Percentiles rank a stretch among this genome's conserved stretches.
Evolutionary conservation across 2,329 filamentous ascomycete species (phyloP).

Genomic region (Exophiala sp.): DNA sequence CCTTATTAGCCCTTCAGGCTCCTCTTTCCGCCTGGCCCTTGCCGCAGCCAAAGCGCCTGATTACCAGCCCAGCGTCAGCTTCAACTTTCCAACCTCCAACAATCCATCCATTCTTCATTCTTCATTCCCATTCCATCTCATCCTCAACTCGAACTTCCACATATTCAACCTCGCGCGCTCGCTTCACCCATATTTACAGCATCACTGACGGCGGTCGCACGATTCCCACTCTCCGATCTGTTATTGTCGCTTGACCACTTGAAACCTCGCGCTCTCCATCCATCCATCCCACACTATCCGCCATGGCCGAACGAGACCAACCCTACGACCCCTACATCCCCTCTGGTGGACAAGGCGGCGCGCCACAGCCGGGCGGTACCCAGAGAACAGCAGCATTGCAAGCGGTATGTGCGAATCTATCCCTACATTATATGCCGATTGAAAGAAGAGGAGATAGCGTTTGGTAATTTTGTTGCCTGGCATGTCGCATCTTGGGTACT

Average conservation of each 20-base stretch:
- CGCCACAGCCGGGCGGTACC: constrained; percentile 47
- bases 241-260: background rate
- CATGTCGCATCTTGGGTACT: constrained; percentile 9
- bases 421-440: background rate
- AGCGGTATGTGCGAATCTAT: constrained; percentile 57
- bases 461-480: constrained; percentile 4
- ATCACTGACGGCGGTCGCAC: background rate
- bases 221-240: background rate
- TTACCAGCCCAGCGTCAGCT: constrained; percentile 21
- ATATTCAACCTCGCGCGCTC: background rate
- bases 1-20: background rate
- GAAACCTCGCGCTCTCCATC: constrained; percentile 1
- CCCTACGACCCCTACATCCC: constrained; percentile 90
- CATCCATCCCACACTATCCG: constrained; percentile 23
- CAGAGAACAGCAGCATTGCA: constrained; percentile 68
- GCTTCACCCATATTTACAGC: background rate
- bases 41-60: constrained; percentile 20
- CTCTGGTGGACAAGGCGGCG: constrained; percentile 47
- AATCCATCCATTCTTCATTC: background rate
- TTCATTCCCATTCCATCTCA: constrained; percentile 5
- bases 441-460: background rate
- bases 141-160: constrained; percentile 9
- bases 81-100: background rate
- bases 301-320: constrained; percentile 54
- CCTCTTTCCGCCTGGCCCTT: constrained; percentile 4